phyloP scores from a whole-genome alignment of 352 stramenopile genomes.

The Globisporangium carolinianum region DNA sequence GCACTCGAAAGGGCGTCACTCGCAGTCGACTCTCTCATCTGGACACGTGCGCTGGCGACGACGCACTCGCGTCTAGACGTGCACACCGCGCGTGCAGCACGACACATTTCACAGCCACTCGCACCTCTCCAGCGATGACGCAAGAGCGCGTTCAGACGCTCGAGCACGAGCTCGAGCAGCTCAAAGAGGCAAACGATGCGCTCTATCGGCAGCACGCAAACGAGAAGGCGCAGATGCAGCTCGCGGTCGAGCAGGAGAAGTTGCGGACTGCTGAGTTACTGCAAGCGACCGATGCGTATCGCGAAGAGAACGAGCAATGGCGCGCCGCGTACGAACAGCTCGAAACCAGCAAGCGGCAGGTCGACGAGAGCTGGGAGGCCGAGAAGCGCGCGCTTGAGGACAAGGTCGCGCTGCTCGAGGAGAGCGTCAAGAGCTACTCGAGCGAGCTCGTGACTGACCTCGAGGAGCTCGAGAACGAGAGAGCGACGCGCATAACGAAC shows the following conservation, averaged over 20 bases:
- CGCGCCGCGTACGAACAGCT: conserved; percentile 51
- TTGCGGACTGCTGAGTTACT: conserved; percentile 31
- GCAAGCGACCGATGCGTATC: conserved; percentile 33
- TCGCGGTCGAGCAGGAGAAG: conserved; percentile 61
- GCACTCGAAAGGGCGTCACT: too few relatives aligned
- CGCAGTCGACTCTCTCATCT: too few relatives aligned
- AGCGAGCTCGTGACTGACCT: conserved; percentile 39
- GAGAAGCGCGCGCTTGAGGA: conserved; percentile 47
- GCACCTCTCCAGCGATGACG: conserved; percentile 9
- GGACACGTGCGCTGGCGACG: too few relatives aligned
- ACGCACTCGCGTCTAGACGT: too few relatives aligned
- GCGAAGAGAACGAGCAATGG: conserved; percentile 55
- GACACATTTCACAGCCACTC: not conserved
- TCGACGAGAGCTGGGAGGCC: conserved; percentile 37
- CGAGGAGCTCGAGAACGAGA: conserved; percentile 48
- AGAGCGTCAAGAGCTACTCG: conserved; percentile 43
- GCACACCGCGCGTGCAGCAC: too few relatives aligned
- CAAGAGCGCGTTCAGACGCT: conserved; percentile 24
- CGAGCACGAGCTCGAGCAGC: conserved; percentile 45
- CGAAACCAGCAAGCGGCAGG: conserved; percentile 35
- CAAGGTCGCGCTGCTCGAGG: conserved; percentile 37
- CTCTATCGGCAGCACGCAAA: conserved; percentile 62
- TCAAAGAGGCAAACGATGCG: conserved; percentile 48
- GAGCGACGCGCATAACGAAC: conserved; percentile 16
- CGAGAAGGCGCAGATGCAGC: conserved; percentile 75